These are phyloP conservation scores for Teratosphaeria gauchensis DNA, from an alignment of 2,329 filamentous ascomycete genomes.

Conservation along the genomic window DNA sequence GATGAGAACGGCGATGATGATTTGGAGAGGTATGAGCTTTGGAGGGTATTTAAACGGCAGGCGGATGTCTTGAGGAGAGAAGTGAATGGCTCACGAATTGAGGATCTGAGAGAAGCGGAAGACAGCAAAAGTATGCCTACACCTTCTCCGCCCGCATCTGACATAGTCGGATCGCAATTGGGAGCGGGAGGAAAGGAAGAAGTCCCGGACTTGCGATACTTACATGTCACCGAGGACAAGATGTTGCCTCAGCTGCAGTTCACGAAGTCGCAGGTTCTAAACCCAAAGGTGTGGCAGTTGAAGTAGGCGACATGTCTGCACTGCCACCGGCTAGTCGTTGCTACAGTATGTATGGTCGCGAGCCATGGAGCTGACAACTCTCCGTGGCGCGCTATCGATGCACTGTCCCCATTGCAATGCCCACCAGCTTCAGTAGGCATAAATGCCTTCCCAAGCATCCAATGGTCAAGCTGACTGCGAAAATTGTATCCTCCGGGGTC, in stretches of 20 bases:
- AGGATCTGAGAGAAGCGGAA: neutral
- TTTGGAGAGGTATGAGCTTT: constrained; percentile 45
- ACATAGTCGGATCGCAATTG: neutral
- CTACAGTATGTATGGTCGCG: no score
- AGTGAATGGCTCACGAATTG: neutral
- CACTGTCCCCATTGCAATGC: no score
- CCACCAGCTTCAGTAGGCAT: no score
- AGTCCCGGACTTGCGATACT: neutral
- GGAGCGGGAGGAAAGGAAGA: neutral
- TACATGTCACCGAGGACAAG: neutral
- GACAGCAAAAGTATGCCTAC: neutral
- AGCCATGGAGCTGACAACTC: no score
- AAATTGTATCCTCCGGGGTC: no score
- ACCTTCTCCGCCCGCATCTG: neutral
- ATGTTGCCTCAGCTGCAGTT: neutral
- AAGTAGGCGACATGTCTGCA: neutral
- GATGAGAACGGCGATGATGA: constrained; percentile 28
- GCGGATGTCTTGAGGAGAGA: constrained; percentile 50
- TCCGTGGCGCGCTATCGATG: no score
- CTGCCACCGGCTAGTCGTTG: no score
- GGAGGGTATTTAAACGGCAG: constrained; percentile 54
- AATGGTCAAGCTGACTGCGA: no score
- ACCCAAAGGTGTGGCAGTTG: neutral
- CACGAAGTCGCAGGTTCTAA: constrained; percentile 30
- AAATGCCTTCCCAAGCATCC: no score